Evolutionary conservation across 352 stramenopile genomes (phyloP).

Genomic region (Pythium dissimile): DNA sequence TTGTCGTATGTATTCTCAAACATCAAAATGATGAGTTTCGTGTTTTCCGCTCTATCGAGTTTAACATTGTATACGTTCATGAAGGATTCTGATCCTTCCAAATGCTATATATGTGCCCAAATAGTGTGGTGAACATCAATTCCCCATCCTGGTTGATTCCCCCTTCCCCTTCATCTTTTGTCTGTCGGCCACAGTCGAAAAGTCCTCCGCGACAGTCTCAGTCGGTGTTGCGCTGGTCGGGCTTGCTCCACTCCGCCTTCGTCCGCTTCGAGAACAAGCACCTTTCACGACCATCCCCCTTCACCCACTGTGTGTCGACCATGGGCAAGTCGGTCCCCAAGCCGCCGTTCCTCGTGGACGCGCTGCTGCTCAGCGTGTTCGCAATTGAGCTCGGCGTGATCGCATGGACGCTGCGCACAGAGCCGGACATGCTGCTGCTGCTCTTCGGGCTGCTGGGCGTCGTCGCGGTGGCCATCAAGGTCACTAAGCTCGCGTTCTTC

Average conservation of each 20-base stretch:
- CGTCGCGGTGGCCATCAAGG: slow-evolving; percentile 66
- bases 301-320: not conserved
- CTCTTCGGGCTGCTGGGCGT: slow-evolving; percentile 56
- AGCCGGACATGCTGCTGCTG: slow-evolving; percentile 70
- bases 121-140: not conserved
- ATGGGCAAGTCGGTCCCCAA: slow-evolving; percentile 69
- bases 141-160: not conserved
- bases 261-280: slow-evolving; percentile 15
- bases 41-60: too few relatives aligned
- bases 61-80: too few relatives aligned
- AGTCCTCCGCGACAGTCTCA: not conserved
- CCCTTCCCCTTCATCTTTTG: not conserved
- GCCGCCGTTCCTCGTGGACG: slow-evolving; percentile 65
- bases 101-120: too few relatives aligned
- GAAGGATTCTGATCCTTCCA: not conserved
- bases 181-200: not conserved
- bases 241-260: not conserved
- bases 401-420: slow-evolving; percentile 52
- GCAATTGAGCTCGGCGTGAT: slow-evolving; percentile 63
- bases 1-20: not conserved
- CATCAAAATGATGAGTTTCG: too few relatives aligned
- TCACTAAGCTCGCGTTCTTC: slow-evolving; percentile 65
- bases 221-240: too few relatives aligned
- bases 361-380: slow-evolving; percentile 53
- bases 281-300: not conserved